These are phyloP conservation scores for Aegilops tauschii DNA, from an alignment of 176 grass and related monocot genomes.

Conservation along the genomic window DNA sequence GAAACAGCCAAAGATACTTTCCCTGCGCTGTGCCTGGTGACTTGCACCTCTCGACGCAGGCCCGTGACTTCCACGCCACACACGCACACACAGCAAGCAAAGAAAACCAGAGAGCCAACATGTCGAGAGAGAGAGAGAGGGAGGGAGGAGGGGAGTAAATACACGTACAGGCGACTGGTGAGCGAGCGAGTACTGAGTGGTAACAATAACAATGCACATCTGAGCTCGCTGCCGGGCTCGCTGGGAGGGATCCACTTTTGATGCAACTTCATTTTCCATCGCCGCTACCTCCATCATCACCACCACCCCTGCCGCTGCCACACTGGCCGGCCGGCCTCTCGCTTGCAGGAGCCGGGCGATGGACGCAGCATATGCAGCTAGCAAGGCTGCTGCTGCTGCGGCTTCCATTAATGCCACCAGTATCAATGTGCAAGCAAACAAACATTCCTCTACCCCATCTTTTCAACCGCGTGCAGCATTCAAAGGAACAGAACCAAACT, in stretches of 20 bases:
- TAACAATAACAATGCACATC: conserved; percentile 30
- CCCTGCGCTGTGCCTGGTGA: conserved; percentile 27
- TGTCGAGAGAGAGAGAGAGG: neutral
- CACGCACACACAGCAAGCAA: neutral
- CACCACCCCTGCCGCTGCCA: conserved; percentile 8
- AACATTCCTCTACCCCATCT: conserved; percentile 51
- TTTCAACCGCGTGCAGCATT: conserved; percentile 34
- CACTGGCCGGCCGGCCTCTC: neutral
- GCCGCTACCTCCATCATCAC: conserved; percentile 20
- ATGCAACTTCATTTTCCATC: conserved; percentile 55
- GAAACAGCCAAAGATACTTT: conserved; percentile 49
- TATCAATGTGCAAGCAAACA: conserved; percentile 64
- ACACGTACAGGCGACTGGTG: neutral
- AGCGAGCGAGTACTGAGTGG: neutral
- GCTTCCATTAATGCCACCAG: conserved; percentile 53
- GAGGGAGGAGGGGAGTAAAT: neutral
- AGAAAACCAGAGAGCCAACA: neutral
- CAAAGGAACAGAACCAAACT: conserved; percentile 37
- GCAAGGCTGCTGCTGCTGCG: conserved; percentile 59
- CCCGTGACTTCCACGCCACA: conserved; percentile 58
- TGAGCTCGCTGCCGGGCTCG: neutral
- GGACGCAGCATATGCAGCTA: conserved; percentile 16
- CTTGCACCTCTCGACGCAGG: conserved; percentile 47
- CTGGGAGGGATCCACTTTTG: conserved; percentile 42
- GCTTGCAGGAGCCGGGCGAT: neutral